phyloP scores from a whole-genome alignment of 2,329 filamentous ascomycete genomes.

The Nemania serpens region DNA sequence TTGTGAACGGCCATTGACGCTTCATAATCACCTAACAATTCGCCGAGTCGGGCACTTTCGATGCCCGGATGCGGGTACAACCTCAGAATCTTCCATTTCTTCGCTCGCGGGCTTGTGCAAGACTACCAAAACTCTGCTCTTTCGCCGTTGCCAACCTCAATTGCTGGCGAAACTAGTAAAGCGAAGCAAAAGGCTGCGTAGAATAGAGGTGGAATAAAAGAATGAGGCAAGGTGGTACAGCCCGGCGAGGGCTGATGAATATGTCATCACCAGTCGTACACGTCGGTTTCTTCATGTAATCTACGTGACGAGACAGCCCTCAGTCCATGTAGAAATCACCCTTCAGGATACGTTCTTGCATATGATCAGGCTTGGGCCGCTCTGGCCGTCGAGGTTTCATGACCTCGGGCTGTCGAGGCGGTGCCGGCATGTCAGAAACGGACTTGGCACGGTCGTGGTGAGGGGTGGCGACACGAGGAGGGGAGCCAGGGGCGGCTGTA shows the following conservation, averaged over 20 bases:
- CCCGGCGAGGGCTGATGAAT: not conserved
- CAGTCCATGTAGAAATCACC: slow-evolving; percentile 99
- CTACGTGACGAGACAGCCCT: slow-evolving; percentile 26
- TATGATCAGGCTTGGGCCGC: slow-evolving; percentile 81
- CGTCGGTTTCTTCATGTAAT: not conserved
- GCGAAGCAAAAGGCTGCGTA: slow-evolving; percentile 1
- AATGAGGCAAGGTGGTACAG: not conserved
- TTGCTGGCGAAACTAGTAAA: slow-evolving; percentile 3
- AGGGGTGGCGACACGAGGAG: slow-evolving; percentile 45
- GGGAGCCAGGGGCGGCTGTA: slow-evolving; percentile 45
- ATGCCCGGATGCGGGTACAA: slow-evolving; percentile 1
- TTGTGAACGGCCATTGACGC: not conserved
- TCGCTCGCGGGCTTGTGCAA: not conserved
- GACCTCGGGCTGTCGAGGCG: slow-evolving; percentile 56
- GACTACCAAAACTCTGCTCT: not conserved
- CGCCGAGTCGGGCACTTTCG: not conserved
- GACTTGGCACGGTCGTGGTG: slow-evolving; percentile 72
- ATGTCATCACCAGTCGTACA: not conserved
- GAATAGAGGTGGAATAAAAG: slow-evolving; percentile 6
- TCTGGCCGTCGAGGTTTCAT: slow-evolving; percentile 52
- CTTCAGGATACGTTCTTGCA: slow-evolving; percentile 96
- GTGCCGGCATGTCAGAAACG: slow-evolving; percentile 65
- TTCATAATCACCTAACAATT: slow-evolving; percentile 1
- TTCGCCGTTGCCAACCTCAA: slow-evolving; percentile 1
- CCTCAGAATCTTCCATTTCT: not conserved